Percentiles rank a stretch among this genome's conserved stretches.
phyloP scores from a whole-genome alignment of 176 grass and related monocot genomes.

The Phyllostachys edulis region DNA sequence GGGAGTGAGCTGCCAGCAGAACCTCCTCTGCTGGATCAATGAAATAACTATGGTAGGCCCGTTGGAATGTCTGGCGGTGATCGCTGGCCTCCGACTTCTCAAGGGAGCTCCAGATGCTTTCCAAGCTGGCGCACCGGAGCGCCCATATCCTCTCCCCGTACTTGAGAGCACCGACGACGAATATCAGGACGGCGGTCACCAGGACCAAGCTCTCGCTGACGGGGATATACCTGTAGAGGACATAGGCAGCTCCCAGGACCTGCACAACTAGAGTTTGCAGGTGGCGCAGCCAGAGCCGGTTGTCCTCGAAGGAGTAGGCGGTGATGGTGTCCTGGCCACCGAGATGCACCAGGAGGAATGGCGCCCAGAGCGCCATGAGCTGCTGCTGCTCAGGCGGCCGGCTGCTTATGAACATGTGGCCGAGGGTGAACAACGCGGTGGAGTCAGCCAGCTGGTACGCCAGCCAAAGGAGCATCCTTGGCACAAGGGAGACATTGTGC shows the following conservation, averaged over 20 bases:
- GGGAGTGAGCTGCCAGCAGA: not conserved
- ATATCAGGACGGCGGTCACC: not conserved
- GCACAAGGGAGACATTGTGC: not conserved
- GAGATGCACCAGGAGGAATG: conserved; percentile 44
- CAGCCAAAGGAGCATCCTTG: conserved; percentile 12
- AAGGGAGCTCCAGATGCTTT: conserved; percentile 3
- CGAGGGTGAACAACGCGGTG: conserved; percentile 27
- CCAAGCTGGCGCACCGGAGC: not conserved
- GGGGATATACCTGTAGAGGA: not conserved
- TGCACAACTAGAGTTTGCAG: not conserved
- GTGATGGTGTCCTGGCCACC: conserved; percentile 47
- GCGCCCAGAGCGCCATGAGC: conserved; percentile 11
- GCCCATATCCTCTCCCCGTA: conserved; percentile 14
- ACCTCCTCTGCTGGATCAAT: no score
- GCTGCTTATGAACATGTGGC: not conserved
- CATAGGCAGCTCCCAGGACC: not conserved
- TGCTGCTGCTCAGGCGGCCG: not conserved
- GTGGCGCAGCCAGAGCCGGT: conserved; percentile 30
- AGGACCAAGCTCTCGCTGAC: not conserved
- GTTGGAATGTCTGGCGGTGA: no score
- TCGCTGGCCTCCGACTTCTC: not conserved
- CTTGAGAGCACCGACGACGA: not conserved
- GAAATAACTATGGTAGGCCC: no score
- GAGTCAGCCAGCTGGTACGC: conserved; percentile 33
- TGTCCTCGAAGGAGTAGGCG: conserved; percentile 28